These are phyloP conservation scores for Ophiognomonia clavigignenti-juglandacearum DNA, from an alignment of 2,329 filamentous ascomycete genomes.

Conservation along the genomic window DNA sequence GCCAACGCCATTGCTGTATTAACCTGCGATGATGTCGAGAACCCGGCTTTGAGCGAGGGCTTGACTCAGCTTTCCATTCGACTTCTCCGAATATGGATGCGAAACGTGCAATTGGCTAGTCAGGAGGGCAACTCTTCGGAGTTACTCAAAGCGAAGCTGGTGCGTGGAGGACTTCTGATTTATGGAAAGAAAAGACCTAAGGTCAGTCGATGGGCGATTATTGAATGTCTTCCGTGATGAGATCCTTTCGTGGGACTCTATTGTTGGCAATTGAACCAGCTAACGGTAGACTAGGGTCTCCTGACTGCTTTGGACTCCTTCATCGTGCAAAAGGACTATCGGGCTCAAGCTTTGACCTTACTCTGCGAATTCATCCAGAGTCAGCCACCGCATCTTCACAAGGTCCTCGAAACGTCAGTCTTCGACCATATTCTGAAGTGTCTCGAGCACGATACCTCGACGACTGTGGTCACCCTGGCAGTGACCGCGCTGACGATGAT, in stretches of 20 bases:
- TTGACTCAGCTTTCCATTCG: conserved; percentile 50
- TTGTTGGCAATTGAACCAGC: conserved; percentile 16
- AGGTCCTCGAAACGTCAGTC: conserved; percentile 66
- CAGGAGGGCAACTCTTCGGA: conserved; percentile 31
- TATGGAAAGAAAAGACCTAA: conserved; percentile 67
- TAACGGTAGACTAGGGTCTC: conserved; percentile 46
- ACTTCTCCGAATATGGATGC: conserved; percentile 53
- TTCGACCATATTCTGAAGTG: conserved; percentile 69
- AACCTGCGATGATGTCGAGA: conserved; percentile 54
- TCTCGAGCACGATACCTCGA: conserved; percentile 72
- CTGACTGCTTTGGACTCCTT: conserved; percentile 61
- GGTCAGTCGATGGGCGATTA: conserved; percentile 21
- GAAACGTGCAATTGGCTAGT: conserved; percentile 34
- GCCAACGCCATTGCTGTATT: conserved; percentile 62
- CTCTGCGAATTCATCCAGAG: conserved; percentile 69
- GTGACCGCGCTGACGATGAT: conserved; percentile 76
- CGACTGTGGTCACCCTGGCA: conserved; percentile 69
- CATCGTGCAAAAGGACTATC: conserved; percentile 59
- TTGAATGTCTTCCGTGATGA: neutral
- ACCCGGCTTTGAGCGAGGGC: conserved; percentile 33
- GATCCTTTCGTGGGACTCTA: neutral
- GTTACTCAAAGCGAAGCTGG: conserved; percentile 44
- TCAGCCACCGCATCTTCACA: conserved; percentile 74
- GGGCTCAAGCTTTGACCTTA: conserved; percentile 60
- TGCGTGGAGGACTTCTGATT: conserved; percentile 47